Evolutionary conservation across 2,329 filamentous ascomycete genomes (phyloP).

Genomic region (Meredithiella fracta): DNA sequence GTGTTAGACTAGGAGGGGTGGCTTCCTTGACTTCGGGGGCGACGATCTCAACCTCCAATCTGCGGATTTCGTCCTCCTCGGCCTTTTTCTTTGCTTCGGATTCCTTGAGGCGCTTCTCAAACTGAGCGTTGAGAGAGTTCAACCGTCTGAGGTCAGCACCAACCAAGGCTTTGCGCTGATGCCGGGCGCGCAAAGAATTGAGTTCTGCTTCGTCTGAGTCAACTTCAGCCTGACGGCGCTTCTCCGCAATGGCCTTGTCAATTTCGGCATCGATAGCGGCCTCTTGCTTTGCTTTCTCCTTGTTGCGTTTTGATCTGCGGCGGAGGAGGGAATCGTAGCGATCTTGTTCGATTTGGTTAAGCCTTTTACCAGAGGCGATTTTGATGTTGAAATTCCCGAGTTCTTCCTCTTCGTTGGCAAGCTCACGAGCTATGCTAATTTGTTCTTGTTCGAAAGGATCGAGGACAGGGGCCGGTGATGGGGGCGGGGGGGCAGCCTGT

Average conservation of each 20-base stretch:
- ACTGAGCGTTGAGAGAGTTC: slow-evolving; percentile 4
- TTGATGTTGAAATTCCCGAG: slow-evolving; percentile 1
- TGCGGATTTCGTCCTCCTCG: slow-evolving; percentile 7
- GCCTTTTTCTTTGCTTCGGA: background rate
- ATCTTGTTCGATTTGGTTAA: slow-evolving; percentile 7
- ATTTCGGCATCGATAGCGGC: slow-evolving; percentile 12
- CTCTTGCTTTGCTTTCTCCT: slow-evolving; percentile 14
- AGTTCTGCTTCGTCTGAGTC: slow-evolving; percentile 4
- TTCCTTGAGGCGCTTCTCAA: background rate
- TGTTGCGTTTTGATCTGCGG: slow-evolving; percentile 10
- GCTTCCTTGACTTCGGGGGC: slow-evolving; percentile 4
- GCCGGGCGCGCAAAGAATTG: slow-evolving; percentile 6
- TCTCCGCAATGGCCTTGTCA: slow-evolving; percentile 7
- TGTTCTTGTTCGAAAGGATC: slow-evolving; percentile 6
- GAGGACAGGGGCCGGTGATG: background rate
- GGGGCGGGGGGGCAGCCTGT: slow-evolving; percentile 1
- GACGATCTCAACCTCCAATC: slow-evolving; percentile 10
- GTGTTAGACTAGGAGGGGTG: background rate
- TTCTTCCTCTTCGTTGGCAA: slow-evolving; percentile 10
- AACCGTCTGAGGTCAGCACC: slow-evolving; percentile 7
- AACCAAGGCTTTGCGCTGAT: background rate
- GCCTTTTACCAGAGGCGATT: background rate
- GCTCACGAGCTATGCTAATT: slow-evolving; percentile 7
- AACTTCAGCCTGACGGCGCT: slow-evolving; percentile 1
- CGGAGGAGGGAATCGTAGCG: slow-evolving; percentile 6